Conservation (phyloP, 31 red algal species). For the Endocladia muricata region DNA sequence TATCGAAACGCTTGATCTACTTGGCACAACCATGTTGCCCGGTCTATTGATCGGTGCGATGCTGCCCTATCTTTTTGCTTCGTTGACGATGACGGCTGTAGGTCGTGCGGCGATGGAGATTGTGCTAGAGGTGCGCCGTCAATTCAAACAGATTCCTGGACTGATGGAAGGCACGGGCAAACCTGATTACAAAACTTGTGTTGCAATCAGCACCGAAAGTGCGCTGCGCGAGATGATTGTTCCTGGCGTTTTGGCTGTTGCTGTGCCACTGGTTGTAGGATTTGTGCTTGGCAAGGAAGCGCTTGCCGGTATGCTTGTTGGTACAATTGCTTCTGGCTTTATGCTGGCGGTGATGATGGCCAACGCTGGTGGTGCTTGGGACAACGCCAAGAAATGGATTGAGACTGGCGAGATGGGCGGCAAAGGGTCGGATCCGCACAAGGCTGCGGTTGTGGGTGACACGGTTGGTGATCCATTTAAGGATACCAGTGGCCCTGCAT, state of each 20-base stretch:
- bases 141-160: constrained; percentile 58
- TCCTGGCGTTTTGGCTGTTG: not conserved
- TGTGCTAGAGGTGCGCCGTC: constrained; percentile 65
- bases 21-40: constrained; percentile 32
- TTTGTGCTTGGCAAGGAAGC: constrained; percentile 24
- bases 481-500: constrained; percentile 72
- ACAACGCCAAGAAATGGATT: constrained; percentile 81
- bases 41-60: constrained; percentile 48
- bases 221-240: not conserved
- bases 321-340: constrained; percentile 50
- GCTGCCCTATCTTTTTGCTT: constrained; percentile 54
- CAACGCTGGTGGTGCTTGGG: constrained; percentile 85
- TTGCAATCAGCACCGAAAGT: not conserved
- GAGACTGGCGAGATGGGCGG: constrained; percentile 54
- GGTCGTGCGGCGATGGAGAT: constrained; percentile 62
- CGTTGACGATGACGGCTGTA: constrained; percentile 70
- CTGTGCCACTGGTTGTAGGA: constrained; percentile 36
- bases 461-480: constrained; percentile 91
- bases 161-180: constrained; percentile 34
- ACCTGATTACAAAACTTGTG: not conserved
- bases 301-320: constrained; percentile 59
- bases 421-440: constrained; percentile 79
- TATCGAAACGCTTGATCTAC: constrained; percentile 14
- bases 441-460: constrained; percentile 74
- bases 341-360: constrained; percentile 70